Evolutionary conservation across 257 asterid genomes (phyloP), one percentile per base, ranked within the genome.

Genomic region (Petunia secreta): DNA sequence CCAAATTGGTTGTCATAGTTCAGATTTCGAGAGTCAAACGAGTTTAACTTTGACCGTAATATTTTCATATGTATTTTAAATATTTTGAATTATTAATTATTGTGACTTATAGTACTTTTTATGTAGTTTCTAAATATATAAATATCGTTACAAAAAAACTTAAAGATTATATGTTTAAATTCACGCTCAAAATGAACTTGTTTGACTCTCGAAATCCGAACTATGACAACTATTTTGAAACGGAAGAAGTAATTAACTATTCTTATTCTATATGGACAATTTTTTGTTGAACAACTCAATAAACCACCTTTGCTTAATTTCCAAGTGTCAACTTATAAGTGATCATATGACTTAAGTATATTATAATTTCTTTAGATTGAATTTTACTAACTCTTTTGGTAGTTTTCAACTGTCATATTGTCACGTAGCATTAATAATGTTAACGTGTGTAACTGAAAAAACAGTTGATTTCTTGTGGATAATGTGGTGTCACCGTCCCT

Each of bases 401-500:
- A 5, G 77, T 71, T 71, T 60, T 71, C 77, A 48, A 50, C 44
- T 71, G 62, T 50, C 62, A 71, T 25, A 34, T 48, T 15, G 77
- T 71, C 77, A 71, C 77, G 44, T 71, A 5, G 44, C 14, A 48
- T 50, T 71, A 34, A 50, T 71, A 9, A 71, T 71, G 62, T 13
- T 71, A 71, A 71, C 62, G 77, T 71, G 77, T 50, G 41, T 34
- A 71, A 71, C 77, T 71, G 77, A 71, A 71, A 71, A 50, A 34
- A 6, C 62, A 71, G 77, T 71, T 71, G 77, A 71, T 34, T 68
- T 71, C 60, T 25, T 48, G 60, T 44, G 77, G 59, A 69, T 69
- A 46, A 69, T 69, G 59, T 46, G 77, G 4, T 48, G 46, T 44
- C 66, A 14, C 5, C 40, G 2, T 1, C 54, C 75, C 16, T 71